These are phyloP conservation scores for Rauvolfia tetraphylla DNA, from an alignment of 257 asterid genomes.

Conservation along the genomic window DNA sequence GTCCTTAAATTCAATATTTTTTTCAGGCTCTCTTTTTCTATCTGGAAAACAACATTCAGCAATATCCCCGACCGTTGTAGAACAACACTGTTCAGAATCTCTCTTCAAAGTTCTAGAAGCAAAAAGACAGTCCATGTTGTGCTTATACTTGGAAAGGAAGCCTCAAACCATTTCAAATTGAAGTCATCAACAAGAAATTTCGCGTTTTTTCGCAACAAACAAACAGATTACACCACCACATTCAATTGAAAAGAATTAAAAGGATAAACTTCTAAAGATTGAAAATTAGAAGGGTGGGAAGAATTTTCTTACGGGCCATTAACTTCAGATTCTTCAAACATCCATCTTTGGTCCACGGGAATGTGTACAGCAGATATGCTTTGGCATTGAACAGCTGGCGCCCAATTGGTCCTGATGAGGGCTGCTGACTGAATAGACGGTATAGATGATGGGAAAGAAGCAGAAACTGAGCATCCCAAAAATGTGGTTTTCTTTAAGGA, in stretches of 20 bases:
- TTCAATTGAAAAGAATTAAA: not conserved
- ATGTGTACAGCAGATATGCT: conserved; percentile 43
- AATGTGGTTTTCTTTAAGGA: conserved; percentile 47
- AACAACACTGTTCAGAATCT: not conserved
- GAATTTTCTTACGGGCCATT: conserved; percentile 57
- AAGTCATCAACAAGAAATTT: not conserved
- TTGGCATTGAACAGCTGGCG: conserved; percentile 49
- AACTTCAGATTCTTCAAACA: conserved; percentile 65
- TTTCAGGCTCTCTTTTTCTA: not conserved
- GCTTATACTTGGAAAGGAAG: not conserved
- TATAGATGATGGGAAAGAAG: conserved; percentile 33
- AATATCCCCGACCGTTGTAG: not conserved
- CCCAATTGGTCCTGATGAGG: conserved; percentile 16
- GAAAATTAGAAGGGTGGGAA: not conserved
- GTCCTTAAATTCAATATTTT: not conserved
- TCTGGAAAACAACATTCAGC: not conserved
- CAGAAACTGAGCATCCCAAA: conserved; percentile 49
- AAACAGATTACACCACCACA: not conserved
- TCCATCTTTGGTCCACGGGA: conserved; percentile 75
- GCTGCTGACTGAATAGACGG: conserved; percentile 22
- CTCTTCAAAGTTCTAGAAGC: not conserved
- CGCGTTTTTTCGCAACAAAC: not conserved
- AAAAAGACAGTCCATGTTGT: not conserved
- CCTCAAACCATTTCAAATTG: not conserved
- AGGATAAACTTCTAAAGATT: too few species aligned